Evolutionary conservation across 148 eudicot genomes (phyloP), one percentile per base, ranked within the genome.

Genomic region (Persicaria maculosa): DNA sequence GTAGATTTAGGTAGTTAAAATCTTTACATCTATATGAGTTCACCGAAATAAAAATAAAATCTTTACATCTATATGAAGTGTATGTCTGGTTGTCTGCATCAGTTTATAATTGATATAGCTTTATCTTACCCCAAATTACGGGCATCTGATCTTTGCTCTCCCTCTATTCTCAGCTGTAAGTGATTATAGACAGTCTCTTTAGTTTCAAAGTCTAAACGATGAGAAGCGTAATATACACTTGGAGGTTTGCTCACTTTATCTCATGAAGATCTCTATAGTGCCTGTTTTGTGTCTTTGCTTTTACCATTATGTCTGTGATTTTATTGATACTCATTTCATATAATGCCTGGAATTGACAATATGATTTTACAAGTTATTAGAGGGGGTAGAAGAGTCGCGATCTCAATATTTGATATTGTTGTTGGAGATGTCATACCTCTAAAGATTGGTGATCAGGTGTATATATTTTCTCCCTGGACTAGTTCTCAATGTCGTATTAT

Each of bases 341-440:
- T 14, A 36, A 65, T 14, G 19, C 36, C 12, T 16, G 5, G 1
- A 55, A 52, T 70, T 81, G 69, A 71, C 14, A 47, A 4, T 73
- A 40, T 57, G 19, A 65, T 25, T 45, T 54, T 52, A 46, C 87
- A 93, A 97, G 96, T 90, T 77, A 77, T 85, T 72, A 82, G 98
- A 82, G 91, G 90, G 76, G 73, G 77, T 79, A 74, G 82, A 74
- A 44, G 79, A 70, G 4, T 55, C 44, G 55, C 48, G 12, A 36
- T 74, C 8, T 81, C 81, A 9, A 79, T 84, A 55, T 84, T 81
- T 40, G 82, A 84, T 4, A 67, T 84, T 54, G 84, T 84, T 12
- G 86, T 81, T 65, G 84, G 86, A 0, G 86, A 84, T 59, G 64
- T 81, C 9, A 61, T 84, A 8, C 69, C 53, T 55, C 57, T 84